Conservation (phyloP, 2,329 filamentous ascomycete genomes). For the Xylaria sp. region DNA sequence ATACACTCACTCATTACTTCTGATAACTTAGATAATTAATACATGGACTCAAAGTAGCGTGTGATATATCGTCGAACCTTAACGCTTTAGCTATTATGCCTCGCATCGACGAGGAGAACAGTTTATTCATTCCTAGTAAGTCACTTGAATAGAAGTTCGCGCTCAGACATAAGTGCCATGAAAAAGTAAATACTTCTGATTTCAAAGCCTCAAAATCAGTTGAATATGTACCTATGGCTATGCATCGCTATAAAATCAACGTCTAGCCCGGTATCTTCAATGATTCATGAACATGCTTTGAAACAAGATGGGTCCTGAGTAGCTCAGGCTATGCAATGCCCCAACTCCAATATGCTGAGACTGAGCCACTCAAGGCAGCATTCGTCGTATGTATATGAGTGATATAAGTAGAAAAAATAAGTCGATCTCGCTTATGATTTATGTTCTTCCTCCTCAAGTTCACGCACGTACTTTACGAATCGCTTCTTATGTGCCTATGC, state of each 20-base stretch:
- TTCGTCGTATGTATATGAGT: slow-evolving; percentile 1
- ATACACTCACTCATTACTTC: too few relatives aligned
- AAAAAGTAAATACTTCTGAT: too few relatives aligned
- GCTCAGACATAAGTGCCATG: too few relatives aligned
- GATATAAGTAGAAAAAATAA: slow-evolving; percentile 6
- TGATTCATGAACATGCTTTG: not conserved
- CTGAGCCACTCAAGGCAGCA: not conserved
- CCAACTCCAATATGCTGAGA: slow-evolving; percentile 20
- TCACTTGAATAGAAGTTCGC: not conserved
- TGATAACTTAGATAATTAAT: too few relatives aligned
- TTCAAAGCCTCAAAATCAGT: not conserved
- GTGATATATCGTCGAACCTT: too few relatives aligned
- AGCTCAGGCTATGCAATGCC: slow-evolving; percentile 11
- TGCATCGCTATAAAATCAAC: not conserved
- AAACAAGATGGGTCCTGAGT: not conserved
- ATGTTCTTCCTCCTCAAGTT: slow-evolving; percentile 66
- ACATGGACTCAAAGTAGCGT: too few relatives aligned
- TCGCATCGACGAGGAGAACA: too few relatives aligned
- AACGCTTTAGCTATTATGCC: too few relatives aligned
- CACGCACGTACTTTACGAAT: slow-evolving; percentile 92
- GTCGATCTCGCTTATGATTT: slow-evolving; percentile 13
- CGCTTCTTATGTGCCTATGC: slow-evolving; percentile 89
- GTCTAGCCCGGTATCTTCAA: not conserved
- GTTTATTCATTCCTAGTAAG: too few relatives aligned
- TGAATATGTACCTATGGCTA: not conserved